Evolutionary conservation across 2,329 filamentous ascomycete genomes (phyloP).

Genomic region (Fusarium sp.): DNA sequence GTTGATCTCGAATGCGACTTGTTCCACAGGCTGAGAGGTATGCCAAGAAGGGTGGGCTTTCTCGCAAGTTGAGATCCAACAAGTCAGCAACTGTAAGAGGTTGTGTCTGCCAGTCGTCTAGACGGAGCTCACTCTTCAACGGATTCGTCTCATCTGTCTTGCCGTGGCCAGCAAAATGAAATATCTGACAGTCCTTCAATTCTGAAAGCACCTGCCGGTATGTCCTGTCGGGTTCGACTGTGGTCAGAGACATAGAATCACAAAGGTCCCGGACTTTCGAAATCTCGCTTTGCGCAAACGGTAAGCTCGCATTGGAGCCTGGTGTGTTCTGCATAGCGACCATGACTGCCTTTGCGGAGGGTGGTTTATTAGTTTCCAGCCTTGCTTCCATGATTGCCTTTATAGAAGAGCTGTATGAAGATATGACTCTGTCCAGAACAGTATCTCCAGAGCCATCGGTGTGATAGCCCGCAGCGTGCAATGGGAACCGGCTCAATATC

Average conservation of each 20-base stretch:
- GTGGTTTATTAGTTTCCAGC: rapidly evolving
- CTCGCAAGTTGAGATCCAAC: background rate
- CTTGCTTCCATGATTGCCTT: background rate
- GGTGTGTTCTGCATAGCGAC: background rate
- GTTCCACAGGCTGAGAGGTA: conserved; percentile 3
- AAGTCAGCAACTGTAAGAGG: background rate
- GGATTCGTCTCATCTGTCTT: background rate
- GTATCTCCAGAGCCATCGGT: rapidly evolving
- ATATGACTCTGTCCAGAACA: background rate
- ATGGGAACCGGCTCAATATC: background rate
- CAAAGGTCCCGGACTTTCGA: background rate
- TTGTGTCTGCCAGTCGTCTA: background rate
- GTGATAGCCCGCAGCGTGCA: background rate
- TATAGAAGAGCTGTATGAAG: background rate
- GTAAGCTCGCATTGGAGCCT: rapidly evolving
- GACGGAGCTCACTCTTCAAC: rapidly evolving
- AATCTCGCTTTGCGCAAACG: rapidly evolving
- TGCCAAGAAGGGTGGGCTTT: background rate
- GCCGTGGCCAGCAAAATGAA: background rate
- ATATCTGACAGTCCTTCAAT: background rate
- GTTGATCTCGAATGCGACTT: background rate
- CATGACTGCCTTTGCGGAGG: background rate
- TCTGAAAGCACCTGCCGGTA: background rate
- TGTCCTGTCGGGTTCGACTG: background rate
- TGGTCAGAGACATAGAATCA: rapidly evolving